Evolutionary conservation across 331 rosid genomes (phyloP), one percentile per base, ranked within the genome.

Genomic region (Malus hybrid): DNA sequence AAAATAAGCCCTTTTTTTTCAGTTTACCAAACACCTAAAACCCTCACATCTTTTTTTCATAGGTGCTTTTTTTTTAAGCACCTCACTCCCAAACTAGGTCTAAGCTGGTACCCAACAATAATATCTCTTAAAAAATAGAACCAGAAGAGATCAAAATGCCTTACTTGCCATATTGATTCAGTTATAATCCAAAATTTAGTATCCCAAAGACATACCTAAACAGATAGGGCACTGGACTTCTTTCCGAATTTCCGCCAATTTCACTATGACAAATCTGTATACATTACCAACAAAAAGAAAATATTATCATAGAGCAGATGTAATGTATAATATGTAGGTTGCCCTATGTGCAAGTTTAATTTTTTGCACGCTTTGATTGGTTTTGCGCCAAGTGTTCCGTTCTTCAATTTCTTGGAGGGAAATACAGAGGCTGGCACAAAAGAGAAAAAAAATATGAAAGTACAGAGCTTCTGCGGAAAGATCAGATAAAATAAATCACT

Each of bases 171-270:
- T 56, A 54, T 22, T 59, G 33, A 28, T 72, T 62, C 28, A 34
- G 50, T 48, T 76, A 64, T 50, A 76, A 66, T 33, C 44, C 31
- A 73, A 7, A 71, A 54, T 20, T 69, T 19, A 64, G 50, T 4
- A 66, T 18, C 36, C 1, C 19, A 36, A 11, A 71, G 15, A 65
- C 84, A 77, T 82, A 92, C 99, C 97, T 74, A 95, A 83, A 81
- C 99, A 95, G 87, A 95, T 95, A 14, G 99, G 97, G 44, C 99
- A 95, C 56, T 92, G 96, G 20, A 95, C 91, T 81, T 90, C 96
- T 83, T 83, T 90, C 64, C 95, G 91, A 29, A 93, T 74, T 50
- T 87, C 96, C 78, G 96, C 76, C 86, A 95, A 75, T 56, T 83
- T 88, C 77, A 95, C 81, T 55, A 63, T 36, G 46, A 90, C 77